A percentile compares a stretch with the other conserved stretches of the same genome.
Conservation (phyloP, 768 basidiomycete genomes). For the Pholiota conissans region DNA sequence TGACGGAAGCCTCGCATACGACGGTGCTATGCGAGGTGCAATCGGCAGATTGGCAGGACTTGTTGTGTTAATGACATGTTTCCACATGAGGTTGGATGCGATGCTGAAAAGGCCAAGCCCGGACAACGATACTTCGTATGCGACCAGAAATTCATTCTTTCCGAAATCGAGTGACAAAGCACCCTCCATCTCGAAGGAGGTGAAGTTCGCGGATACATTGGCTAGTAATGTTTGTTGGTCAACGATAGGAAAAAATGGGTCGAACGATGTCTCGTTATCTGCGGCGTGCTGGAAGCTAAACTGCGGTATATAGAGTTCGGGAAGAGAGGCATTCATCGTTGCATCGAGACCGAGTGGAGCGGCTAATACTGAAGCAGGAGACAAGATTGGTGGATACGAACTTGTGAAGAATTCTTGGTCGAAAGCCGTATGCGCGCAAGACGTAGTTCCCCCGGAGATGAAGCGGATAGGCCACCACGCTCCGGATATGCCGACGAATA, state of each 20-base stretch:
- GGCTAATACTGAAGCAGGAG: background rate
- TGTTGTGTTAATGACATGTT: background rate
- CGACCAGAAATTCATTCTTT: constrained; percentile 54
- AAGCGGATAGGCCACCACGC: constrained; percentile 57
- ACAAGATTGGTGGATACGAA: background rate
- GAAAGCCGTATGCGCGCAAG: background rate
- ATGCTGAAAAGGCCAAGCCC: background rate
- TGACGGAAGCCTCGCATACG: constrained; percentile 57
- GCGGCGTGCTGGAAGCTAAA: constrained; percentile 53
- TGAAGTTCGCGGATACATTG: constrained; percentile 52
- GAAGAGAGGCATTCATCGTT: background rate
- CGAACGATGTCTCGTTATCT: constrained; percentile 32
- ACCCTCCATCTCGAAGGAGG: constrained; percentile 46
- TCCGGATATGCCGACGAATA: constrained; percentile 58
- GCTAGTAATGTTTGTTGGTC: constrained; percentile 62
- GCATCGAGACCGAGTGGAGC: background rate
- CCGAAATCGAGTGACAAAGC: constrained; percentile 63
- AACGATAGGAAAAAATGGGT: constrained; percentile 34
- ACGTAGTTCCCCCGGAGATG: constrained; percentile 45
- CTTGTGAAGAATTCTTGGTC: background rate
- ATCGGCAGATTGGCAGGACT: constrained; percentile 22
- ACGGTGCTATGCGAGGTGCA: constrained; percentile 57
- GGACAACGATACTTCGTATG: constrained; percentile 56
- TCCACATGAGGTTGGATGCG: background rate
- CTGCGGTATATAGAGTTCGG: constrained; percentile 17